Evolutionary conservation across 2,329 filamentous ascomycete species (phyloP).

Genomic region (Bipolaris victoriae): DNA sequence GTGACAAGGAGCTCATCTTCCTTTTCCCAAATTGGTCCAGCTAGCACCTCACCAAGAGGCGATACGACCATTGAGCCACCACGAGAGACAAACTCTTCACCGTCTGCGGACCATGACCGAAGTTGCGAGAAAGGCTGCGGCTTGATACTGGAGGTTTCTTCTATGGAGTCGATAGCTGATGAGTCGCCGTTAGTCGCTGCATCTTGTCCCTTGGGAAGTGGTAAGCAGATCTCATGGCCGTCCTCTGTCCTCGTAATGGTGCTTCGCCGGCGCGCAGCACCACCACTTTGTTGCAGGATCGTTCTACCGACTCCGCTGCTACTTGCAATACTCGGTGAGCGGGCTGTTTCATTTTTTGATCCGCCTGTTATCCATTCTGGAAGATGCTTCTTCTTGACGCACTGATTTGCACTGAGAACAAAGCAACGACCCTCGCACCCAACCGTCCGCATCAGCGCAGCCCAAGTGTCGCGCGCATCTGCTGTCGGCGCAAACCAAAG

Average conservation of each 20-base stretch:
- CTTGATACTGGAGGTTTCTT: constrained; percentile 26
- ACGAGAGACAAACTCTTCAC: constrained; percentile 65
- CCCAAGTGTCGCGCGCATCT: constrained; percentile 82
- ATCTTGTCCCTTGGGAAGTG: constrained; percentile 28
- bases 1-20: constrained; percentile 70
- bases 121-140: constrained; percentile 18
- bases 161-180: constrained; percentile 33
- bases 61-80: constrained; percentile 85
- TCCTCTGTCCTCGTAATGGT: constrained; percentile 51
- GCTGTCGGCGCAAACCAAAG: constrained; percentile 90
- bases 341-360: constrained; percentile 10
- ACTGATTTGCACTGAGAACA: constrained; percentile 86
- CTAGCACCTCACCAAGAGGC: constrained; percentile 78
- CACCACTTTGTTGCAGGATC: constrained; percentile 10
- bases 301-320: constrained; percentile 9
- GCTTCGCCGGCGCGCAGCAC: constrained; percentile 45
- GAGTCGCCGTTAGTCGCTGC: constrained; percentile 20
- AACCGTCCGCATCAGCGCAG: constrained; percentile 79
- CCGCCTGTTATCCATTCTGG: constrained; percentile 61
- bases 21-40: constrained; percentile 81
- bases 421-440: constrained; percentile 83
- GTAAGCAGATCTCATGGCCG: constrained; percentile 56
- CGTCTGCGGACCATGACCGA: constrained; percentile 14
- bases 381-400: constrained; percentile 65
- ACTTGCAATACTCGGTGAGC: constrained; percentile 5